Evolutionary conservation across 2,329 filamentous ascomycete genomes (phyloP).

Genomic region (Botrytis porri): DNA sequence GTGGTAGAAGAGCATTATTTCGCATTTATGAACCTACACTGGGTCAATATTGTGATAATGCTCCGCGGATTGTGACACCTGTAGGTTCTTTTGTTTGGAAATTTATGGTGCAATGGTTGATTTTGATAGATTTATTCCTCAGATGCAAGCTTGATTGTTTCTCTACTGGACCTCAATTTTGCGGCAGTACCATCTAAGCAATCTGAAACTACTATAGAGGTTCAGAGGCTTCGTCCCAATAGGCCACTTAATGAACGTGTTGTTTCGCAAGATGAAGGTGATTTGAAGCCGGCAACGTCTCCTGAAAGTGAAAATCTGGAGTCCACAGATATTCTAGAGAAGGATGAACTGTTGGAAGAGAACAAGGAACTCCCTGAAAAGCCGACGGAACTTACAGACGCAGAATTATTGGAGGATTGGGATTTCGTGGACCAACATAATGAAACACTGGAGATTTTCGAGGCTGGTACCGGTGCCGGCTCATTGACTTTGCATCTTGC

Average conservation of each 20-base stretch:
- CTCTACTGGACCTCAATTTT: slow-evolving; percentile 67
- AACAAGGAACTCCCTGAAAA: background rate
- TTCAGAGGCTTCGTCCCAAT: background rate
- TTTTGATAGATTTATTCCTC: slow-evolving; percentile 63
- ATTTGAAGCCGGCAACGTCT: background rate
- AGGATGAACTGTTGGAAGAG: slow-evolving; percentile 42
- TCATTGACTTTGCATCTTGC: slow-evolving; percentile 73
- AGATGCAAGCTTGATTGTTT: slow-evolving; percentile 73
- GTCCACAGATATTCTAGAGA: slow-evolving; percentile 31
- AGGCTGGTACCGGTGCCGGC: slow-evolving; percentile 83
- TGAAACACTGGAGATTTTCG: slow-evolving; percentile 67
- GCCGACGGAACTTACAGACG: background rate
- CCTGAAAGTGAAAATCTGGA: background rate
- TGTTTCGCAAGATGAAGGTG: background rate
- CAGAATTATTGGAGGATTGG: background rate
- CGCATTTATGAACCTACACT: slow-evolving; percentile 62
- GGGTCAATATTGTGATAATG: slow-evolving; percentile 64
- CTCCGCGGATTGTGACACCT: slow-evolving; percentile 72
- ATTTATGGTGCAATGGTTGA: background rate
- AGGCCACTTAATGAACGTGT: background rate
- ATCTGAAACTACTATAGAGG: slow-evolving; percentile 39
- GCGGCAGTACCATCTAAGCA: background rate
- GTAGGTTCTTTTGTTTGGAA: slow-evolving; percentile 44
- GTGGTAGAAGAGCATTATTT: slow-evolving; percentile 29
- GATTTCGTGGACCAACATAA: slow-evolving; percentile 12